Conservation (phyloP, 805 yeast species). For the Yamadazyma ubonensis region DNA sequence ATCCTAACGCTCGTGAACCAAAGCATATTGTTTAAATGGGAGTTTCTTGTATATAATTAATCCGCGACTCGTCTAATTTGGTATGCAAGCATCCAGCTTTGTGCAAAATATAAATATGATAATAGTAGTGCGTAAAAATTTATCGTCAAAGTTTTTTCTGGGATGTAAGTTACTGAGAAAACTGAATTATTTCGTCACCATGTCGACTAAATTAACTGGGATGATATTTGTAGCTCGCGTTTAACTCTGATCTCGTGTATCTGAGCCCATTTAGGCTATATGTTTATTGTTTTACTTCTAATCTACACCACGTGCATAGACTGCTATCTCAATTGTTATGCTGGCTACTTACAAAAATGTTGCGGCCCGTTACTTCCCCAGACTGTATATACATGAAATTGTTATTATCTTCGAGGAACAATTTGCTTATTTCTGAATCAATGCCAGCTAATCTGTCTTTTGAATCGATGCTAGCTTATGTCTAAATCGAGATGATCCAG, state of each 20-base stretch:
- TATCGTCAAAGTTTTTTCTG: not conserved
- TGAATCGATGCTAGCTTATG: not conserved
- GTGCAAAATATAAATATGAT: slow-evolving; percentile 1
- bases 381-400: too few species aligned
- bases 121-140: not conserved
- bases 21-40: not conserved
- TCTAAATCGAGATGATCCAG: not conserved
- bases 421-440: too few species aligned
- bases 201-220: too few species aligned
- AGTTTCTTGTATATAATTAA: not conserved
- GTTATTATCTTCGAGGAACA: too few species aligned
- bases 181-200: too few species aligned
- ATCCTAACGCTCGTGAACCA: slow-evolving; percentile 2
- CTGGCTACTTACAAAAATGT: too few species aligned
- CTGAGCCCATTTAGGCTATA: not conserved
- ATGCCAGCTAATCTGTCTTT: not conserved
- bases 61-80: not conserved
- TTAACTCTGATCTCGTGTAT: not conserved
- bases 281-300: too few species aligned
- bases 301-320: too few species aligned
- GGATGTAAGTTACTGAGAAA: not conserved
- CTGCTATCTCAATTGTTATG: too few species aligned
- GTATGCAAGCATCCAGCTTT: slow-evolving; percentile 5
- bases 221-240: too few species aligned
- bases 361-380: too few species aligned